Base-by-base conservation (phyloP, 1,284 basidiomycete species). In the Athelia sp. region DNA sequence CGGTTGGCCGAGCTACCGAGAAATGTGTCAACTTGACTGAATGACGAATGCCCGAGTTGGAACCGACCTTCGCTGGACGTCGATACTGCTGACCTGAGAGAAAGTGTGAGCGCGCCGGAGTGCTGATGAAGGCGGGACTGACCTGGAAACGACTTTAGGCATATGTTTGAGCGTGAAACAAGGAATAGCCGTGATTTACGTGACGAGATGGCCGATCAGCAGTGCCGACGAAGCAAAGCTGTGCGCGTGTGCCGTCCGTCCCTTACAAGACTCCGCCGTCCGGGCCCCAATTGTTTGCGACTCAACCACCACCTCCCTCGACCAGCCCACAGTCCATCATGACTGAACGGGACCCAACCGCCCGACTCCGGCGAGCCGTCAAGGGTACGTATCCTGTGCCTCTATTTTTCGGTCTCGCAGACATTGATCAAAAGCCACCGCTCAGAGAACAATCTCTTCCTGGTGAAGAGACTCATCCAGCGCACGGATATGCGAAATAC, bases 401-500 rank as follows among this genome's bases (percentile, higher is more conserved):
- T 35, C 49, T 48, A 51, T 46, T 45, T 23, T 47, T 22, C 26
- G 48, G 36, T 26, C 40, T 13, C 11, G 11, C 8, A 22, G 19
- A 22, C 17, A 21, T n/a, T 44, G 24, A 40, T 53, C 46, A 43
- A 46, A 48, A 36, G 50, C 46, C 45, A 52, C 45, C 45, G 51
- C 51, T 35, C 63, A 95, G 93, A 94, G 71, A 93, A 95, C 71
- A 94, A 94, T 68, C 81, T 95, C 54, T 86, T 93, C 56, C 81
- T 94, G 54, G 89, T 95, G 61, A 86, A 84, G 68, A 79, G 92
- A 43, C 82, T 92, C 58, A 75, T 88, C 57, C 83, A 84, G 63
- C 72, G 83, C 60, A 90, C 87, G 23, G 91, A 95, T 62, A 82
- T 95, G 73, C 81, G 93, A 23, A 96, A 96, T 69, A 82, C 90